Evolutionary conservation across 768 basidiomycete genomes (phyloP), one percentile per base, ranked within the genome.

Genomic region (Tylopilus vinaceipallidus): DNA sequence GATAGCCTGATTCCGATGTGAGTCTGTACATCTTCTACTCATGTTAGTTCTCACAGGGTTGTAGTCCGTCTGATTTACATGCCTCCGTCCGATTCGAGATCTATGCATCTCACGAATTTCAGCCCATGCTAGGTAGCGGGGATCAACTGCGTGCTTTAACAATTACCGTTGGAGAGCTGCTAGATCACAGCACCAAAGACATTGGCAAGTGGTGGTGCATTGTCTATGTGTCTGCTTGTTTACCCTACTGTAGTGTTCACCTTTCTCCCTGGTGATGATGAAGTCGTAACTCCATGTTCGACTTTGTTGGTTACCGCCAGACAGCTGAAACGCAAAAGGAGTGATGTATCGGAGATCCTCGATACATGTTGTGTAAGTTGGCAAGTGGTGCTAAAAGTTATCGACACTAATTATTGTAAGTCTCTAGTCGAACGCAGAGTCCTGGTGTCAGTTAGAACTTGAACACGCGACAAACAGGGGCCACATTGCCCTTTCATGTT

Each of bases 381-480:
- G 2, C 17, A 29, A 34, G 16, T 16, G 10, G 2, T 35, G 4
- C 17, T 19, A 14, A 20, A 24, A 6, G n/a, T 4, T 14, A 2
- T 13, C 12, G 3, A 10, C 7, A 1, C 6, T 19, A 16, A 32
- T 9, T 16, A 30, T 0, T 24, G 4, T 20, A 17, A 13, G 13
- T 33, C 6, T 1, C 9, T 13, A 53, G 52, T n/a, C 43, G 11
- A 26, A 9, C n/a, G 20, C 32, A 26, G 35, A 24, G 3, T 13
- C 22, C 9, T 27, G 0, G 4, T 19, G 9, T n/a, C n/a, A n/a
- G n/a, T n/a, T n/a, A 9, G 22, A 11, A 14, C 32, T 50, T 4
- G 38, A 45, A 50, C 42, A 47, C 1, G 12, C n/a, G 8, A 55
- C 54, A 2, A 14, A 52, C 10, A n/a, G 26, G 0, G 50, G 50